A percentile compares a stretch with the other conserved stretches of the same genome.
Evolutionary conservation across 2,329 filamentous ascomycete genomes (phyloP).

Genomic region (Hirsutella minnesotensis): DNA sequence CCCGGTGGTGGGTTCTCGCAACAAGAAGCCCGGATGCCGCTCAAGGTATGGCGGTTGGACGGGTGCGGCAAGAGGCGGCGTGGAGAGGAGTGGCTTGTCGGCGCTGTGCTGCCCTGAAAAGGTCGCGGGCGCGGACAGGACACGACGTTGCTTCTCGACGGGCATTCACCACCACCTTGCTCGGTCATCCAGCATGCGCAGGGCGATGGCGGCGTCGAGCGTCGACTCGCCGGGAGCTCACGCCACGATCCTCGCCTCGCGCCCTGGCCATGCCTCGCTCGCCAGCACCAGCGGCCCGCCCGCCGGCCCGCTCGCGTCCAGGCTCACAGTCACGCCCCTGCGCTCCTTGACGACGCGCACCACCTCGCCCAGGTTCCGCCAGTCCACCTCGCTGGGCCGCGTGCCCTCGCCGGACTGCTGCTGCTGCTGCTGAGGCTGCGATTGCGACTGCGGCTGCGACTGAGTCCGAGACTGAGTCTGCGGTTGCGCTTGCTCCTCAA

Average conservation of each 20-base stretch:
- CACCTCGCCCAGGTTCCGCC: conserved; percentile 64
- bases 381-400: conserved; percentile 62
- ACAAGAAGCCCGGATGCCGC: too few species aligned
- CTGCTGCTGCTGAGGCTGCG: background rate
- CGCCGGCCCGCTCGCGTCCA: conserved; percentile 54
- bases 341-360: conserved; percentile 64
- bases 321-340: conserved; percentile 57
- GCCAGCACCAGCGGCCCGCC: conserved; percentile 57
- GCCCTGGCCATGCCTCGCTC: conserved; percentile 30
- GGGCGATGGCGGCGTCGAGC: too few species aligned
- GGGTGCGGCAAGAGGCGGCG: too few species aligned
- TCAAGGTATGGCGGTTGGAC: too few species aligned
- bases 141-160: too few species aligned
- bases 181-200: too few species aligned
- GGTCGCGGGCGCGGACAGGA: too few species aligned
- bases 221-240: conserved; percentile 7
- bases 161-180: too few species aligned
- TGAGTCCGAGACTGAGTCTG: background rate
- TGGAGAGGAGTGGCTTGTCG: too few species aligned
- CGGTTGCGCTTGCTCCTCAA: conserved; percentile 14
- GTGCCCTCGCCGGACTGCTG: conserved; percentile 9
- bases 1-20: too few species aligned
- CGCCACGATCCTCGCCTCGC: conserved; percentile 24
- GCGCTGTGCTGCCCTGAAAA: too few species aligned
- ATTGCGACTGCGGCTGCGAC: conserved; percentile 6